Conservation (phyloP, 768 basidiomycete genomes). For the Guyanaporus albipodus region DNA sequence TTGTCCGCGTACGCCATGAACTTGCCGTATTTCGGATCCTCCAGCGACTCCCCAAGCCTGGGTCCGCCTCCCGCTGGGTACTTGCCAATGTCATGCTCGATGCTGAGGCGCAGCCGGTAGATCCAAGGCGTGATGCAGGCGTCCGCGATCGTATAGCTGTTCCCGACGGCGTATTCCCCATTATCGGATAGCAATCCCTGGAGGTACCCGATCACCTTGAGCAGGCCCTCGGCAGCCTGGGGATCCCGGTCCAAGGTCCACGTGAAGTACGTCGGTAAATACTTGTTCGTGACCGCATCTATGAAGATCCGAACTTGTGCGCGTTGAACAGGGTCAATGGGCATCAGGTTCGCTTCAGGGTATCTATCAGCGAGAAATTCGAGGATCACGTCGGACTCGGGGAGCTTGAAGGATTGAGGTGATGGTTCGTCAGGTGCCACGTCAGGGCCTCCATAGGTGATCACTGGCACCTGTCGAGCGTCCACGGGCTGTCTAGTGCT, state of each 20-base stretch:
- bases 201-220: conserved; percentile 42
- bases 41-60: conserved; percentile 39
- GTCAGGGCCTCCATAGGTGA: conserved; percentile 55
- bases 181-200: conserved; percentile 49
- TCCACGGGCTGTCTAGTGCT: neutral
- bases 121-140: conserved; percentile 56
- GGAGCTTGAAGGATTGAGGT: conserved; percentile 51
- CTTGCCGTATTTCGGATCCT: conserved; percentile 42
- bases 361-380: conserved; percentile 61
- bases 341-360: conserved; percentile 43
- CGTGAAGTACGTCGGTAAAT: conserved; percentile 36
- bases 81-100: conserved; percentile 48
- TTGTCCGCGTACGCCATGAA: conserved; percentile 45
- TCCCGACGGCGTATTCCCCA: conserved; percentile 35
- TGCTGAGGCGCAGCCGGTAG: conserved; percentile 39
- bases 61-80: conserved; percentile 46
- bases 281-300: conserved; percentile 44
- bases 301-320: conserved; percentile 60
- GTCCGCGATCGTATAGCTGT: conserved; percentile 57
- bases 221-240: conserved; percentile 31
- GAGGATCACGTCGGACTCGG: conserved; percentile 61
- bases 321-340: conserved; percentile 47
- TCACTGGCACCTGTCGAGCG: conserved; percentile 47
- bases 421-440: conserved; percentile 52
- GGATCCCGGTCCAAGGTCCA: conserved; percentile 37